Conservation (phyloP, 306 rosid genomes). For the Sphenostylis stenocarpa region DNA sequence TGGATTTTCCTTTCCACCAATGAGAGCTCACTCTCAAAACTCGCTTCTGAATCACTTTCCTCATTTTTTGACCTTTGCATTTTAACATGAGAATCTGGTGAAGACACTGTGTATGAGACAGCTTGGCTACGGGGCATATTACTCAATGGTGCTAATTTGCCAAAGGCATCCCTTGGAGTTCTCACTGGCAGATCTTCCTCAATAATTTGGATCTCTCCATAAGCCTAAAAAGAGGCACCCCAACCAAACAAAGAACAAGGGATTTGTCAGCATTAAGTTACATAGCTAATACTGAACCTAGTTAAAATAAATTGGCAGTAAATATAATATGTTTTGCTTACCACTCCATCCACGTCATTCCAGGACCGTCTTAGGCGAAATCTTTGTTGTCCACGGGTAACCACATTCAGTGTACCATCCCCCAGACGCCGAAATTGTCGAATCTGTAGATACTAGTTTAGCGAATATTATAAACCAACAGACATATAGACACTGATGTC, state of each 20-base stretch:
- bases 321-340: conserved; percentile 41
- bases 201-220: conserved; percentile 88
- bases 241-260: conserved; percentile 33
- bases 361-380: conserved; percentile 71
- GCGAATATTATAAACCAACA: conserved; percentile 28
- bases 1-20: conserved; percentile 61
- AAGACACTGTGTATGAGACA: conserved; percentile 15
- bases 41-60: conserved; percentile 61
- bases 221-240: conserved; percentile 53
- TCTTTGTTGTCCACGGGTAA: conserved; percentile 90
- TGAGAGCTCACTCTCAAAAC: conserved; percentile 73
- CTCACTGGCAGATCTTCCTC: conserved; percentile 80
- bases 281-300: conserved; percentile 15
- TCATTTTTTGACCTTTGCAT: conserved; percentile 40
- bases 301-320: conserved; percentile 23
- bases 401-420: conserved; percentile 84
- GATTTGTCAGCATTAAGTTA: conserved; percentile 31
- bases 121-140: conserved; percentile 24
- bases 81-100: conserved; percentile 41
- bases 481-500: conserved; percentile 18
- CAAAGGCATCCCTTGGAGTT: conserved; percentile 75
- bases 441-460: conserved; percentile 56
- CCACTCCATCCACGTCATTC: conserved; percentile 88
- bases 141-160: conserved; percentile 47
- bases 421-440: conserved; percentile 76